Evolutionary conservation across 2,329 filamentous ascomycete species (phyloP), one percentile per base, ranked within the genome.

Genomic region (Lachnellula arida): DNA sequence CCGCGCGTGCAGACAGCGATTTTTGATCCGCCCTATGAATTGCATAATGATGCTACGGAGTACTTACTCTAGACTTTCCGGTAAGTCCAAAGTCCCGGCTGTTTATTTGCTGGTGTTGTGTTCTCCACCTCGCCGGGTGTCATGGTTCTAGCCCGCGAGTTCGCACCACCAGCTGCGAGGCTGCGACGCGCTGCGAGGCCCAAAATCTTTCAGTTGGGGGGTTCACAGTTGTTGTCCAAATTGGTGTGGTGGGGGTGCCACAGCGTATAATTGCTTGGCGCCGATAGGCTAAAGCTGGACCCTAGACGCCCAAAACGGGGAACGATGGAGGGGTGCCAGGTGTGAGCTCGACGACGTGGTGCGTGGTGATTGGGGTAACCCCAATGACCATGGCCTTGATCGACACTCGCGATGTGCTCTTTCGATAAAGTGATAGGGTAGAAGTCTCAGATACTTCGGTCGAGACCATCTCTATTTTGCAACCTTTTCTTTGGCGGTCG

Each of bases 291-390:
- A 64, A 64, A 63, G 59, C 56, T 59, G 54, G 51, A 62, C 54
- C 60, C 60, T 62, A 58, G 58, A 57, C 56, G 54, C 54, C 57
- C 56, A 54, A 58, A 51, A 50, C 40, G 54, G 51, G 17, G 19
- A 32, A 49, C 46, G 52, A 44, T 35, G 52, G 53, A 40, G 54
- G 58, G 53, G 55, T 57, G 51, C 49, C 42, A 58, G 54, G 37
- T 23, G 32, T 49, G 25, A 51, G 60, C 53, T 59, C 54, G 58
- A 60, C 55, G 63, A 67, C 66, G 67, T 69, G 67, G 63, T 66
- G 54, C 54, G 56, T 54, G 55, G 35, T 67, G 62, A 68, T 68
- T 68, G 64, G 66, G 62, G 61, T 62, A 63, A 60, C 61, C 59
- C 53, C 57, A 53, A 53, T 55, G 22, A 49, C 39, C 25, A 54